Evolutionary conservation across 345 rosid species (phyloP).

Genomic region (Syzygium oleosum): DNA sequence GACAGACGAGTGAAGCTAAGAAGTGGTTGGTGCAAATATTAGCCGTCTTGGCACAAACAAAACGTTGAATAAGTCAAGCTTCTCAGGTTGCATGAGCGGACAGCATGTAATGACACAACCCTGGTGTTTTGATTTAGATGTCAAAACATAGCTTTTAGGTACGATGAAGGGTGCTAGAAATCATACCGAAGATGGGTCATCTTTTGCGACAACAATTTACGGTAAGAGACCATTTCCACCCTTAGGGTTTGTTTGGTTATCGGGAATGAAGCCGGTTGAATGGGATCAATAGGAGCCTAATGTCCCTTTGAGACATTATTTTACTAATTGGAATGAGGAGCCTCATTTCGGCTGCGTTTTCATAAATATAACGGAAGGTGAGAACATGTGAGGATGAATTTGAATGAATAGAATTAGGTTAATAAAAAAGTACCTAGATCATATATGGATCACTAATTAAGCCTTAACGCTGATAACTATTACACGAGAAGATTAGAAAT

Average conservation of each 20-base stretch:
- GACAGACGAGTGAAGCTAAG: background rate
- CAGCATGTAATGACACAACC: background rate
- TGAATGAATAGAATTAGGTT: no score
- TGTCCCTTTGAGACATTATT: background rate
- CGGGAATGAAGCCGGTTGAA: background rate
- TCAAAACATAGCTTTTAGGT: no score
- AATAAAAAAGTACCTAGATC: no score
- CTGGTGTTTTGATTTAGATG: background rate
- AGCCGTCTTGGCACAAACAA: background rate
- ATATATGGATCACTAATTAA: no score
- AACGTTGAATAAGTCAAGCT: background rate
- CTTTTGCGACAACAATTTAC: constrained; percentile 43
- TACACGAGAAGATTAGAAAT: background rate
- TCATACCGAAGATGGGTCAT: constrained; percentile 67
- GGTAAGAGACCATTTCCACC: background rate
- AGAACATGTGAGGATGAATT: no score
- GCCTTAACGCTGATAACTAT: no score
- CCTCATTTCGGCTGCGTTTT: background rate
- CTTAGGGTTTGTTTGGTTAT: background rate
- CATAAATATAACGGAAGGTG: background rate
- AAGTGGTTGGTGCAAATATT: background rate
- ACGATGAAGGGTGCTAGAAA: background rate
- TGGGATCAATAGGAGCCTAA: background rate
- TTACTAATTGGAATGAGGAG: background rate
- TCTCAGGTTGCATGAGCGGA: background rate